phyloP scores from a whole-genome alignment of 768 basidiomycete genomes.

The Rubroboletus satanas region DNA sequence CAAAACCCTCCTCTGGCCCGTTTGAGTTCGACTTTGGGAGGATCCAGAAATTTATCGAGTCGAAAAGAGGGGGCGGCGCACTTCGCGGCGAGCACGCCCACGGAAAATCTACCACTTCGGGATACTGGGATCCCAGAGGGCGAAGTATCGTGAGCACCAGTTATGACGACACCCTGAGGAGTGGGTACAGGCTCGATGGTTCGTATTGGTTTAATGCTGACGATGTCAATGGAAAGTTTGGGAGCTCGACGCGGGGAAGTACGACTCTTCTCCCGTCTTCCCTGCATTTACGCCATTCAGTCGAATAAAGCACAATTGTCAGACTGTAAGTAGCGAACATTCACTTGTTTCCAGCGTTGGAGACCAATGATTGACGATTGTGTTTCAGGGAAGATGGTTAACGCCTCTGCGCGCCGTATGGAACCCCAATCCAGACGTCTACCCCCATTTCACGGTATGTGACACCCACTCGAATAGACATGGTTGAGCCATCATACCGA shows the following conservation, averaged over 20 bases:
- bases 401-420: conserved; percentile 76
- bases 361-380: neutral
- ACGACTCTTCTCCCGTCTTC: conserved; percentile 48
- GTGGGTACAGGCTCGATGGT: conserved; percentile 39
- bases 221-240: conserved; percentile 51
- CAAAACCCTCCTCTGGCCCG: conserved; percentile 8
- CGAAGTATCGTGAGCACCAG: conserved; percentile 78
- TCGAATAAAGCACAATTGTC: conserved; percentile 68
- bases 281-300: conserved; percentile 61
- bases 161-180: conserved; percentile 72
- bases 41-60: conserved; percentile 47
- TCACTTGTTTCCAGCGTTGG: neutral
- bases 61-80: conserved; percentile 49
- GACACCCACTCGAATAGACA: neutral
- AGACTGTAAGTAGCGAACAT: conserved; percentile 53
- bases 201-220: conserved; percentile 8
- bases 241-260: conserved; percentile 56
- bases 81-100: conserved; percentile 67
- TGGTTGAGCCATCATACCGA: neutral
- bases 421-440: conserved; percentile 72
- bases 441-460: conserved; percentile 79
- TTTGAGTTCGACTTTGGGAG: conserved; percentile 38
- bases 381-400: conserved; percentile 71
- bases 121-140: conserved; percentile 83
- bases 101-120: conserved; percentile 75